Percentiles rank a stretch among this genome's conserved stretches.
These are phyloP conservation scores for Corchorus olitorius DNA, from an alignment of 345 rosid genomes.

Conservation along the genomic window DNA sequence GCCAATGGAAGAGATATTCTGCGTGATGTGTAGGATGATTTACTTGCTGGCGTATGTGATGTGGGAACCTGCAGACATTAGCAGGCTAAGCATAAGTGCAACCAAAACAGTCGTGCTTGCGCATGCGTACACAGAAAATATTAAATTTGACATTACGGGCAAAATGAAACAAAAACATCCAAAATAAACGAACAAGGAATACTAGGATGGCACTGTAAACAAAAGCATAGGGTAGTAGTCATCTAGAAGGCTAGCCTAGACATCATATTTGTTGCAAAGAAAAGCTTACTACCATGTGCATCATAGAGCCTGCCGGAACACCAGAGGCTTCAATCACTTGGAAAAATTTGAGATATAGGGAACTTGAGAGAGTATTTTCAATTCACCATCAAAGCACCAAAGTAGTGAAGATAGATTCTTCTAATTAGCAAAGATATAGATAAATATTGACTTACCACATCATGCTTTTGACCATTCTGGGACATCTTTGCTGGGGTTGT, in stretches of 20 bases:
- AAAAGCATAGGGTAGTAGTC: no score
- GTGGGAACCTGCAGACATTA: conserved; percentile 46
- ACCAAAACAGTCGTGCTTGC: background rate
- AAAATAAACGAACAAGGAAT: no score
- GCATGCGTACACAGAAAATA: background rate
- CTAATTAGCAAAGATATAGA: background rate
- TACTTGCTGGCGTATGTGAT: conserved; percentile 40
- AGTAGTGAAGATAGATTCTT: background rate
- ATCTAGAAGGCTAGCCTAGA: no score
- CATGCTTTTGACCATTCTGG: conserved; percentile 39
- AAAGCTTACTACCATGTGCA: no score
- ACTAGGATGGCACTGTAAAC: background rate
- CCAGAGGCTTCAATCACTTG: background rate
- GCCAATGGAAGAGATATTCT: conserved; percentile 75
- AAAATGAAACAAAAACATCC: background rate
- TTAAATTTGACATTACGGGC: background rate
- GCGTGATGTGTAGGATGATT: conserved; percentile 40
- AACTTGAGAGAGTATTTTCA: conserved; percentile 19
- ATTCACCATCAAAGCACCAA: background rate
- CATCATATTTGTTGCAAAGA: no score
- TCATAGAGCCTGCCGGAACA: background rate
- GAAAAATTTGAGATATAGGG: background rate
- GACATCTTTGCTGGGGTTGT: conserved; percentile 46
- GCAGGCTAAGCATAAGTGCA: background rate
- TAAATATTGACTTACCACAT: conserved; percentile 37